phyloP scores from a whole-genome alignment of 2,329 filamentous ascomycete genomes.

The Pseudogymnoascus verrucosus region DNA sequence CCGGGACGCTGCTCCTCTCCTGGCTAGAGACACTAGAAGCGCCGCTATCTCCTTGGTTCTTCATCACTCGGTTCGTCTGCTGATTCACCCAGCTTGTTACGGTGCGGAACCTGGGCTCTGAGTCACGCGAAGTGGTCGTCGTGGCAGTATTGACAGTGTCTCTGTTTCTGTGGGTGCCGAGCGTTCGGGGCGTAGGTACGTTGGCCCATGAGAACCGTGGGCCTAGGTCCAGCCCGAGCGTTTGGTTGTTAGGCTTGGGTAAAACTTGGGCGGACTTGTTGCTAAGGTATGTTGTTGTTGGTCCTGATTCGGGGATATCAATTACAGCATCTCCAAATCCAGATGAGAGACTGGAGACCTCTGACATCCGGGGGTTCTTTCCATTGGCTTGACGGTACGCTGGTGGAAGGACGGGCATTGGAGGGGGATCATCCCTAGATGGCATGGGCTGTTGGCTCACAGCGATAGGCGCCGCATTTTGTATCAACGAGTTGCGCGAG shows the following conservation, averaged over 20 bases:
- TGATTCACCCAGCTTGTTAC: constrained; percentile 59
- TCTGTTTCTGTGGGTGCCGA: constrained; percentile 16
- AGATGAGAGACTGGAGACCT: constrained; percentile 53
- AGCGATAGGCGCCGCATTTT: constrained; percentile 3
- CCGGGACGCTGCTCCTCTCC: constrained; percentile 25
- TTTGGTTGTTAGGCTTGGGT: neutral
- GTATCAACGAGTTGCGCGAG: neutral
- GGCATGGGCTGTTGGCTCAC: neutral
- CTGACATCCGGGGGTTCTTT: constrained; percentile 15
- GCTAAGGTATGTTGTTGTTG: constrained; percentile 11
- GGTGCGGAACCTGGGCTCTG: constrained; percentile 45
- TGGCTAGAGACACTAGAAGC: constrained; percentile 13
- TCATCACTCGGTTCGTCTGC: constrained; percentile 45
- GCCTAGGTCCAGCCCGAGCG: neutral
- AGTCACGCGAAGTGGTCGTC: constrained; percentile 25
- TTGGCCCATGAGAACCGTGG: constrained; percentile 26
- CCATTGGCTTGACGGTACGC: neutral
- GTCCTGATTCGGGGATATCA: constrained; percentile 32
- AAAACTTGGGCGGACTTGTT: neutral
- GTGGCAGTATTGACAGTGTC: constrained; percentile 28
- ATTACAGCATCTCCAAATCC: constrained; percentile 57
- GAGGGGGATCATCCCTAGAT: neutral
- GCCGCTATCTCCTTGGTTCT: constrained; percentile 36
- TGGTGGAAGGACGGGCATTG: constrained; percentile 26
- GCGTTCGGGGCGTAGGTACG: constrained; percentile 11